phyloP scores from a whole-genome alignment of 2,329 filamentous ascomycete genomes.

The Aspergillus hiratsukae region DNA sequence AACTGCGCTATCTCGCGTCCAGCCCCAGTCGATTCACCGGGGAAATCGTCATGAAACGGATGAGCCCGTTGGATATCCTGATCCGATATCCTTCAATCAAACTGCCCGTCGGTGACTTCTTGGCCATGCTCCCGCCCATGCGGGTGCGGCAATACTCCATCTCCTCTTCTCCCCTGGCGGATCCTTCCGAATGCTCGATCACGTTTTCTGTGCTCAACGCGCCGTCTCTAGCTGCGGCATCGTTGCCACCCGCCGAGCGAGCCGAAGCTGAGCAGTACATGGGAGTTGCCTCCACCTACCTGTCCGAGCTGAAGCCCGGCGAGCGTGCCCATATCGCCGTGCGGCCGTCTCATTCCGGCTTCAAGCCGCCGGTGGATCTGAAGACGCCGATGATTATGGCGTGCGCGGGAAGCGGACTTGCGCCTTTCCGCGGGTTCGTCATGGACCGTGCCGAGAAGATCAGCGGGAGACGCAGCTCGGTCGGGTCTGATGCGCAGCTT shows the following conservation, averaged over 20 bases:
- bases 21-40: slow-evolving; percentile 40
- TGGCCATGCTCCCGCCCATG: slow-evolving; percentile 71
- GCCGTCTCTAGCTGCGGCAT: slow-evolving; percentile 39
- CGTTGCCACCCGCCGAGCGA: slow-evolving; percentile 38
- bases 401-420: slow-evolving; percentile 49
- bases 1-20: slow-evolving; percentile 26
- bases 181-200: slow-evolving; percentile 56
- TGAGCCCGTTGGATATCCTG: slow-evolving; percentile 60
- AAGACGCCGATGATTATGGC: slow-evolving; percentile 38
- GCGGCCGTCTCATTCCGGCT: slow-evolving; percentile 32
- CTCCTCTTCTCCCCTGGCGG: slow-evolving; percentile 65
- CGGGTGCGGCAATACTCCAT: slow-evolving; percentile 76
- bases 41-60: slow-evolving; percentile 52
- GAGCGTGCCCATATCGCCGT: slow-evolving; percentile 32
- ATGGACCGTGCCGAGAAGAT: slow-evolving; percentile 53
- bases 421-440: slow-evolving; percentile 60
- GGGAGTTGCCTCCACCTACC: slow-evolving; percentile 60
- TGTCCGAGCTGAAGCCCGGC: slow-evolving; percentile 43
- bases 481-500: slow-evolving; percentile 5
- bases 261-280: slow-evolving; percentile 44
- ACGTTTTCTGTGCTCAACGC: slow-evolving; percentile 64
- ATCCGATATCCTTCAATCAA: slow-evolving; percentile 57
- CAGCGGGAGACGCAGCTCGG: slow-evolving; percentile 19
- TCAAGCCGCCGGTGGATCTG: slow-evolving; percentile 32
- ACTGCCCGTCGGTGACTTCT: slow-evolving; percentile 62